Base-by-base conservation (phyloP, 495 filamentous ascomycete species). In the Penicillium verhagenii region DNA sequence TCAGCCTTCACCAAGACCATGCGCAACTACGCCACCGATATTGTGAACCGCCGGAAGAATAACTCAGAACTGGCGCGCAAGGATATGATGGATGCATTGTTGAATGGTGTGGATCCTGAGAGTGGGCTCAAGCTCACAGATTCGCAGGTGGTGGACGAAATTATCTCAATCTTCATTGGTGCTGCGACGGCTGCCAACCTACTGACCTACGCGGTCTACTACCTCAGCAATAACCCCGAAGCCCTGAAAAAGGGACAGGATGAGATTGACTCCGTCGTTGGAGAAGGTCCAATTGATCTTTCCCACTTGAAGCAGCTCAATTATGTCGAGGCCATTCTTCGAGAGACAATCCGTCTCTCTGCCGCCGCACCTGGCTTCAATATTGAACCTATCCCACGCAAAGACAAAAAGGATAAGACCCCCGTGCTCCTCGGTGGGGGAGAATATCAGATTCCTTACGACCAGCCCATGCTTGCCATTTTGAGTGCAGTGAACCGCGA, bases 21-120 rank as follows among this genome's bases (percentile, higher is more conserved):
- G 72, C 77, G 80, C 40, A 67, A 79, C 19, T 82, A 85, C 8
- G 70, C 78, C 18, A 75, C 83, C 19, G 78, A 90, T 10, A 73
- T 92, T 9, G 63, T 81, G 28, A 72, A 82, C 37, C 72, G 82
- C 11, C 81, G 79, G 46, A 58, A 65, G 2, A 72, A 85, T 46
- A 77, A 80, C 1, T 71, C 70, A 9, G 48, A 54, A 1, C 53
- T 50, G n/a, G 73, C 79, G 45, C 84, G 83, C 52, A 83, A 85
- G 49, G 89, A 93, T 66, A 73, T 92, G 59, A 72, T 92, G 8
- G 78, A 84, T 52, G 82, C 84, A 20, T 85, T 93, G 78, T 69
- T 93, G 38, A 72, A 85, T 19, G 83, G 80, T 47, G 79, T 76
- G 19, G 89, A 89, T 67, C 79, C 80, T 9, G 79, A 85, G 64